phyloP scores from a whole-genome alignment of 192 early-diverging fungal genomes.

The Chytriomyces confervae region DNA sequence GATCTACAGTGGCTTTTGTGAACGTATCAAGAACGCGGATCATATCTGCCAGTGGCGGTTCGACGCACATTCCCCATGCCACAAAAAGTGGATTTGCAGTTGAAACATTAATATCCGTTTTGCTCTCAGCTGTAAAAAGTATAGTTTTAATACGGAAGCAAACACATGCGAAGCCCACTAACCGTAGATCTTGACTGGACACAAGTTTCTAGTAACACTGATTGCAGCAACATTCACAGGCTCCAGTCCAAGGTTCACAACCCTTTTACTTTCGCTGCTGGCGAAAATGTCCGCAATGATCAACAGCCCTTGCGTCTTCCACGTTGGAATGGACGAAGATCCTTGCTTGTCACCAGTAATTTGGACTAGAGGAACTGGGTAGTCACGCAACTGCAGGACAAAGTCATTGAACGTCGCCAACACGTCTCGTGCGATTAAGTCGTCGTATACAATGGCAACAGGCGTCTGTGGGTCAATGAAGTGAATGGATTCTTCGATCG shows the following conservation, averaged over 20 bases:
- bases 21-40: slow-evolving; percentile 56
- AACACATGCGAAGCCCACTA: neutral
- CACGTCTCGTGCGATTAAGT: slow-evolving; percentile 51
- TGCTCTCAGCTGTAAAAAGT: neutral
- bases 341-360: slow-evolving; percentile 18
- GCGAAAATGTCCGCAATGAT: slow-evolving; percentile 53
- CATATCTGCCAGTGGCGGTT: slow-evolving; percentile 54
- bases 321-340: slow-evolving; percentile 12
- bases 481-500: slow-evolving; percentile 54
- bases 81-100: slow-evolving; percentile 22
- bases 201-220: slow-evolving; percentile 46
- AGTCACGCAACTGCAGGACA: slow-evolving; percentile 51
- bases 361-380: slow-evolving; percentile 44
- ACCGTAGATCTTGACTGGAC: slow-evolving; percentile 58
- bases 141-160: neutral
- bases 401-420: slow-evolving; percentile 30
- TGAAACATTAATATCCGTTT: slow-evolving; percentile 21
- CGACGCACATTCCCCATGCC: slow-evolving; percentile 39
- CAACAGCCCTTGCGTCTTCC: slow-evolving; percentile 56
- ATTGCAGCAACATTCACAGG: slow-evolving; percentile 32
- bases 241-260: slow-evolving; percentile 40
- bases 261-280: slow-evolving; percentile 41
- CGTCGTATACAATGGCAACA: slow-evolving; percentile 47
- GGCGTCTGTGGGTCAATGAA: slow-evolving; percentile 56
- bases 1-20: slow-evolving; percentile 56